phyloP scores from a whole-genome alignment of 805 yeast genomes.

The Starmerella bombicola region DNA sequence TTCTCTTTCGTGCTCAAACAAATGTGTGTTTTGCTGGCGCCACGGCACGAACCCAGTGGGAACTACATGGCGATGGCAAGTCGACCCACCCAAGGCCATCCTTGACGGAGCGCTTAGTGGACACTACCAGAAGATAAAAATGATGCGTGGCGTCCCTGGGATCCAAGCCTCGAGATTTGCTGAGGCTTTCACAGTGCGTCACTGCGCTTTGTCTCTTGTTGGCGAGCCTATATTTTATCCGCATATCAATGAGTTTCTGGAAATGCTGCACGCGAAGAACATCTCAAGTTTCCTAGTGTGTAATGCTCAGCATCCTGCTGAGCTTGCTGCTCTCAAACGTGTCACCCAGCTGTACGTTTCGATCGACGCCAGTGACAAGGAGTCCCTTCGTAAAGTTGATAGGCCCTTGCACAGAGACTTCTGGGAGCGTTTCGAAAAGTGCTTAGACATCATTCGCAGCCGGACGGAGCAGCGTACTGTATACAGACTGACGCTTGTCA shows the following conservation, averaged over 20 bases:
- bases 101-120: conserved; percentile 80
- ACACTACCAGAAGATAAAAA: conserved; percentile 83
- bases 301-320: conserved; percentile 91
- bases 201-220: conserved; percentile 83
- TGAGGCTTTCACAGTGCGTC: conserved; percentile 79
- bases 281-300: conserved; percentile 85
- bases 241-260: conserved; percentile 71
- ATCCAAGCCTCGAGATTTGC: conserved; percentile 79
- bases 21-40: conserved; percentile 95
- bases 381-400: conserved; percentile 68
- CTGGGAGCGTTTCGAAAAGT: conserved; percentile 76
- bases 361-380: conserved; percentile 84
- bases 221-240: conserved; percentile 96
- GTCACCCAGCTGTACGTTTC: conserved; percentile 89
- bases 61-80: conserved; percentile 92
- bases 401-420: conserved; percentile 81
- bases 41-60: conserved; percentile 97
- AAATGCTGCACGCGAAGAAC: conserved; percentile 62
- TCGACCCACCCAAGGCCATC: conserved; percentile 76
- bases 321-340: conserved; percentile 50
- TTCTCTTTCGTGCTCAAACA: conserved; percentile 81
- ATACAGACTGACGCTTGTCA: conserved; percentile 77
- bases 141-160: conserved; percentile 93
- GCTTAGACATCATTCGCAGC: conserved; percentile 65
- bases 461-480: conserved; percentile 83